Evolutionary conservation across 345 rosid species (phyloP), one percentile per base, ranked within the genome.

Genomic region (Arabis hirsuta): DNA sequence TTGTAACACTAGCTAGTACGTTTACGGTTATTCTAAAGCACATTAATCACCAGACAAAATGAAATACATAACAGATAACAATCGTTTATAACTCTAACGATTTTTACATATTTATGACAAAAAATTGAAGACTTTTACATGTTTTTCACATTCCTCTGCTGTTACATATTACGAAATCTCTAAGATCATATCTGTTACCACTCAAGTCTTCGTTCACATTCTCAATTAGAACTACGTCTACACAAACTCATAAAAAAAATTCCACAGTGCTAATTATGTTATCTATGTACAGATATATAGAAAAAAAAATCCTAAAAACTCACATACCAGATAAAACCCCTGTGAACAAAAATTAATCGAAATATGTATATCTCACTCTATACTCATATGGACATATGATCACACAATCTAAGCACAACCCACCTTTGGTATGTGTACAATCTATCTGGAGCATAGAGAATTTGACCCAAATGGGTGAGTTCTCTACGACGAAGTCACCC

Each of bases 391-490:
- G 99, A 62, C 82, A 84, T 64, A 91, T 82, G 43, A 84, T 59
- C 47, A 86, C 96, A 43, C 87, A 87, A 76, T 95, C 97, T 69
- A 95, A 72, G 58, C 95, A 95, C 5, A 95, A 77, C 14, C 99
- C 99, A 13, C 99, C 96, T 85, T 95, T 91, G 48, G 88, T 89
- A 79, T 95, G 99, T 14, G 97, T 95, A 60, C 99, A 95, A 47
- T 95, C 99, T 44, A 95, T 95, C 80, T 95, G 99, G 62, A 85
- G 85, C 96, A 89, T 83, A 7, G 96, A 91, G 64, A 90, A 91
- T 26, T 86, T 90, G 47, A 91, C 85, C 80, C 74, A 84, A 2
- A 79, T 55, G 0, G 83, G 72, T 9, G 78, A 6, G 13, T 72
- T 73, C n/a, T 86, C 88, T 1, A 90, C 82, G 2, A 74, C 76